Conservation (phyloP, 257 asterid species). For the Solanum tarijense region DNA sequence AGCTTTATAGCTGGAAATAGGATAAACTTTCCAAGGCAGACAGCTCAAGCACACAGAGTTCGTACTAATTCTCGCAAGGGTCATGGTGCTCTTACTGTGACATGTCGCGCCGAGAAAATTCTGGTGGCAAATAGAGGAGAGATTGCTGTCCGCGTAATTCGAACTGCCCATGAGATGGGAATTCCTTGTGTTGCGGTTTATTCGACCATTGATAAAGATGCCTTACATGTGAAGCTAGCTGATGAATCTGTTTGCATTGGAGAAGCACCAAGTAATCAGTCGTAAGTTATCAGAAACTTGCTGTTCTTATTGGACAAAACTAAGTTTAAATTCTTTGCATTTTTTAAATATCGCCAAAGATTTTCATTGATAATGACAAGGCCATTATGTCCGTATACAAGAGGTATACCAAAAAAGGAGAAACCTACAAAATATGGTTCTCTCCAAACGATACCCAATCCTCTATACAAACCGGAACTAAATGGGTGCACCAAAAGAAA, state of each 20-base stretch:
- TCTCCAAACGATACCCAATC: not conserved
- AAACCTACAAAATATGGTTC: not conserved
- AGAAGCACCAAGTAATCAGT: conserved; percentile 97
- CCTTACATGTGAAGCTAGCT: conserved; percentile 95
- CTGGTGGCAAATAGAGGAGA: conserved; percentile 98
- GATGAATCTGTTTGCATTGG: conserved; percentile 99
- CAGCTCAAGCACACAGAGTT: conserved; percentile 31
- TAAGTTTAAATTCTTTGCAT: not conserved
- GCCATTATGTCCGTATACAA: not conserved
- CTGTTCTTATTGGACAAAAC: not conserved
- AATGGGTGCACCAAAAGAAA: not conserved
- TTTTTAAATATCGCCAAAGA: not conserved
- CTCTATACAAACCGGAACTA: not conserved
- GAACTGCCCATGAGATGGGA: conserved; percentile 99
- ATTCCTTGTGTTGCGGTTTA: conserved; percentile 97
- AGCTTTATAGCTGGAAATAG: conserved; percentile 62
- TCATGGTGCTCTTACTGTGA: conserved; percentile 58
- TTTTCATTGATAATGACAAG: not conserved
- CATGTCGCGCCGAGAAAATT: conserved; percentile 65
- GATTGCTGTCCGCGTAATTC: conserved; percentile 92
- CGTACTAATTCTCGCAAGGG: conserved; percentile 37
- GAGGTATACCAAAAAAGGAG: not conserved
- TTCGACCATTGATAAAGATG: conserved; percentile 93
- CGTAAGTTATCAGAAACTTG: conserved; percentile 44
- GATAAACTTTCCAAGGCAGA: conserved; percentile 53